phyloP scores from a whole-genome alignment of 129 eudicot species.

The Chrysanthemum lavandulifolium region DNA sequence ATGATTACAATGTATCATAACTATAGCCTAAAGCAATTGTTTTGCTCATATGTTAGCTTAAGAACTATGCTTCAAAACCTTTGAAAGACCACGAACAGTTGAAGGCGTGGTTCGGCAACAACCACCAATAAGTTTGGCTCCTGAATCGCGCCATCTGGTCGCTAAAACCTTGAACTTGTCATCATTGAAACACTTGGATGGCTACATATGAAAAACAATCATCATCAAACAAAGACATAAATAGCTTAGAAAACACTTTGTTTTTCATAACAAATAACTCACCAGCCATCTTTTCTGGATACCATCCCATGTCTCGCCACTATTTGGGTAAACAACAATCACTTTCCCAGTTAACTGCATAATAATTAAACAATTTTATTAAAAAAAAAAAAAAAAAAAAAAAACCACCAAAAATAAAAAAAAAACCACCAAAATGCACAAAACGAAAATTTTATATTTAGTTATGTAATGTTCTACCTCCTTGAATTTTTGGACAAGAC shows the following conservation, averaged over 20 bases:
- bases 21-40: slow-evolving; percentile 13
- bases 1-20: slow-evolving; percentile 5
- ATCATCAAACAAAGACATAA: slow-evolving; percentile 1
- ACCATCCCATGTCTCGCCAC: slow-evolving; percentile 91
- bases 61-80: slow-evolving; percentile 38
- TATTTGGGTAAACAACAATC: slow-evolving; percentile 79
- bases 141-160: slow-evolving; percentile 69
- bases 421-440: too few species aligned
- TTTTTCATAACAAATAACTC: slow-evolving; percentile 22
- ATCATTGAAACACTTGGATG: slow-evolving; percentile 72
- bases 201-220: slow-evolving; percentile 38
- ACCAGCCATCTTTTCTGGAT: slow-evolving; percentile 86
- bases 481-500: slow-evolving; percentile 58
- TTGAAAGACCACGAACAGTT: slow-evolving; percentile 60
- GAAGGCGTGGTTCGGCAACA: slow-evolving; percentile 88
- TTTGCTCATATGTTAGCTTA: slow-evolving; percentile 18
- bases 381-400: not conserved
- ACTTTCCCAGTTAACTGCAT: slow-evolving; percentile 62
- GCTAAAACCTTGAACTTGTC: slow-evolving; percentile 59
- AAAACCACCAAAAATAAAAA: not conserved
- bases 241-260: not conserved
- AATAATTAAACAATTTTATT: not conserved
- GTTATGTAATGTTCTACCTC: slow-evolving; percentile 39
- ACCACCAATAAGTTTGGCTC: slow-evolving; percentile 83
- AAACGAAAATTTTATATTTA: not conserved